Evolutionary conservation across 2,329 filamentous ascomycete species (phyloP).

Genomic region (Scedosporium dehoogii): DNA sequence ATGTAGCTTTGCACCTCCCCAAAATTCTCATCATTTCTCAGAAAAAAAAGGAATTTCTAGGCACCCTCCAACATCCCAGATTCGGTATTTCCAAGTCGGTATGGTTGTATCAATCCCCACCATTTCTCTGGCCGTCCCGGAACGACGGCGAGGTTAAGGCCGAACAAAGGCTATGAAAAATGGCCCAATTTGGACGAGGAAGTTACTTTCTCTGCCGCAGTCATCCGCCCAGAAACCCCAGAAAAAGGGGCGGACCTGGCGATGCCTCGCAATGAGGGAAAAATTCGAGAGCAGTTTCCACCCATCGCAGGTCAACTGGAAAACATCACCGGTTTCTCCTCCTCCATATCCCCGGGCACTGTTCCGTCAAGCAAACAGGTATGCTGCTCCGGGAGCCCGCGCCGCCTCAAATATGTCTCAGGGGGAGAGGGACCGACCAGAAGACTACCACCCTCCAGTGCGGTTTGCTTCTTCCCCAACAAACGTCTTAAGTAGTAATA

Average conservation of each 20-base stretch:
- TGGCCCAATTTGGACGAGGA: no score
- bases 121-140: not conserved
- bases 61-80: not conserved
- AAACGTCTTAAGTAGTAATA: not conserved
- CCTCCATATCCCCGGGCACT: not conserved
- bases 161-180: not conserved
- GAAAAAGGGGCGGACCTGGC: no score
- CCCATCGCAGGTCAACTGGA: not conserved
- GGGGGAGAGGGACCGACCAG: not conserved
- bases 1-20: not conserved
- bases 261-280: no score
- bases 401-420: not conserved
- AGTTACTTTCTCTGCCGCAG: no score
- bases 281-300: no score
- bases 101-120: not conserved
- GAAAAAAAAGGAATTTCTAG: not conserved
- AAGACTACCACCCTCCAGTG: not conserved
- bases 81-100: not conserved
- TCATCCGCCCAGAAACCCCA: no score
- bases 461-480: not conserved
- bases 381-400: not conserved
- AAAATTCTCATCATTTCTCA: not conserved
- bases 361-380: not conserved
- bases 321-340: not conserved
- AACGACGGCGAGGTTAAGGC: not conserved